phyloP scores from a whole-genome alignment of 129 eudicot genomes.

The Artemisia argyi region DNA sequence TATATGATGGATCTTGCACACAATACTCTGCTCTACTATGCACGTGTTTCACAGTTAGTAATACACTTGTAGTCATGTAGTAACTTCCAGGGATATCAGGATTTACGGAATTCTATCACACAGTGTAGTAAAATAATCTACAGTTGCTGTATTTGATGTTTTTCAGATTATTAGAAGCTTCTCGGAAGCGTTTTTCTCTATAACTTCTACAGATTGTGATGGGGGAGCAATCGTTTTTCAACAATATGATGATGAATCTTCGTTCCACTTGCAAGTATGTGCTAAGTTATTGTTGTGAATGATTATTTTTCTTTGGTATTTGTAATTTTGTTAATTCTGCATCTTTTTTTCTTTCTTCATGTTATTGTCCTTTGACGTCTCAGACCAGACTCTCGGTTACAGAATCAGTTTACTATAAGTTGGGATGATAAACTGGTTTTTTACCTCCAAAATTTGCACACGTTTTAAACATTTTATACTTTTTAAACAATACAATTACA shows the following conservation, averaged over 20 bases:
- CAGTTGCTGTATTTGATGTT: neutral
- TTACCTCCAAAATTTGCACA: too few relatives aligned
- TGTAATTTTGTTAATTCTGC: neutral
- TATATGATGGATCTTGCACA: too few relatives aligned
- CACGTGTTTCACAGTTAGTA: too few relatives aligned
- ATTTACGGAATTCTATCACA: too few relatives aligned
- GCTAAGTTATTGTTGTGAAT: neutral
- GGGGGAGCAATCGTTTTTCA: constrained; percentile 67
- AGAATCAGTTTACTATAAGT: neutral
- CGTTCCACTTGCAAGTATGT: constrained; percentile 89
- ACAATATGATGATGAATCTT: constrained; percentile 60
- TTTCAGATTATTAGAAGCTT: neutral
- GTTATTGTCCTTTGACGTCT: neutral
- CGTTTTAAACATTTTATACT: too few relatives aligned
- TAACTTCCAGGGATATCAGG: too few relatives aligned
- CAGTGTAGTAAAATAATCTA: neutral
- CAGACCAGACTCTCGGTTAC: neutral
- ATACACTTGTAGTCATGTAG: too few relatives aligned
- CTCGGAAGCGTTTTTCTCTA: constrained; percentile 7
- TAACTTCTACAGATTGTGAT: constrained; percentile 25
- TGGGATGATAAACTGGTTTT: neutral
- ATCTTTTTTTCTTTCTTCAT: constrained; percentile 4
- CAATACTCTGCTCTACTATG: too few relatives aligned
- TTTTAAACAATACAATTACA: too few relatives aligned
- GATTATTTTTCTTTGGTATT: neutral